Conservation (phyloP, 1,139 yeast genomes). For the Suhomyces chickasaworum region DNA sequence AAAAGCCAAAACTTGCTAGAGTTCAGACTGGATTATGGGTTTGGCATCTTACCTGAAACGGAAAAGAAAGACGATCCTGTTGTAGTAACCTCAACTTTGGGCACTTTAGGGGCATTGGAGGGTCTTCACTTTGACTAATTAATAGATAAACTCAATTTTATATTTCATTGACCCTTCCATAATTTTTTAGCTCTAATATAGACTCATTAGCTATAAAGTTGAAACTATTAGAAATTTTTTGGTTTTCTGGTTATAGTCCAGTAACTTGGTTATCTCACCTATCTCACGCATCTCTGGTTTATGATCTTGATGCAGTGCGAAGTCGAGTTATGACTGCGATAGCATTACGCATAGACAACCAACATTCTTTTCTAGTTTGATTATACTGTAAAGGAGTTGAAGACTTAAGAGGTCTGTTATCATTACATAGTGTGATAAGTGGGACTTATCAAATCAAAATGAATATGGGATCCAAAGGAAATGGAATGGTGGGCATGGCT, state of each 20-base stretch:
- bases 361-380: not conserved
- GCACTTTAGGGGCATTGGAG: conserved; percentile 2
- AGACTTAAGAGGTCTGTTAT: not conserved
- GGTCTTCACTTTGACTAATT: conserved; percentile 5
- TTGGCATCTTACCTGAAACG: conserved; percentile 17
- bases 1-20: conserved; percentile 22
- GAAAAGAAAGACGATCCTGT: not conserved
- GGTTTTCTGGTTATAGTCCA: no score
- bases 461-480: conserved; percentile 7
- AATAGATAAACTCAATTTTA: not conserved
- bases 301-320: not conserved
- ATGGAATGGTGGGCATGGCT: conserved; percentile 7
- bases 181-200: no score
- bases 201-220: no score
- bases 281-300: not conserved
- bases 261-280: not conserved
- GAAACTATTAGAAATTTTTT: no score
- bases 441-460: not conserved
- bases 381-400: not conserved
- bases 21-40: conserved; percentile 22
- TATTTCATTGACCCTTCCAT: not conserved
- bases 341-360: not conserved
- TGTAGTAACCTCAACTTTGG: not conserved
- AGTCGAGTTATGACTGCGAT: not conserved
- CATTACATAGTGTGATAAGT: not conserved